phyloP scores from a whole-genome alignment of 1,284 basidiomycete genomes.

The Austropuccinia psidii region DNA sequence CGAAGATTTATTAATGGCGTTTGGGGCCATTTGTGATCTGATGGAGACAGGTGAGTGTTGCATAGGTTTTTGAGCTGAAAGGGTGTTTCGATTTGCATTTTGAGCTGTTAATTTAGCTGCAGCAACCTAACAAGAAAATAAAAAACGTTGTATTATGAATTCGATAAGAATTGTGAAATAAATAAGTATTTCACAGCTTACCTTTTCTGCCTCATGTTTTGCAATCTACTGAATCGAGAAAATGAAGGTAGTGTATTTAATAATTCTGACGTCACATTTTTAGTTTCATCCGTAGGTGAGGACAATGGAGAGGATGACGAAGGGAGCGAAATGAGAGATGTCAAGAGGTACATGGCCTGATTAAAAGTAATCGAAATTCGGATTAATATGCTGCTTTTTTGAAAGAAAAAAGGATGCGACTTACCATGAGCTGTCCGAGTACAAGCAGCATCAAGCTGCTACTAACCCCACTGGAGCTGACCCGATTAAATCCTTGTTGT shows the following conservation, averaged over 20 bases:
- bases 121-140: no score
- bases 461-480: conserved; percentile 41
- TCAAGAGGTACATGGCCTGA: conserved; percentile 49
- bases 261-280: conserved; percentile 40
- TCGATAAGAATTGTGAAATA: no score
- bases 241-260: conserved; percentile 49
- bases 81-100: no score
- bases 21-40: no score
- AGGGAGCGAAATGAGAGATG: conserved; percentile 50
- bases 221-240: conserved; percentile 48
- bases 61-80: no score
- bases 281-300: conserved; percentile 21
- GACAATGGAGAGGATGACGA: conserved; percentile 38
- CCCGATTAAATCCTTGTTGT: conserved; percentile 48
- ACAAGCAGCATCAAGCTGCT: conserved; percentile 48
- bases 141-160: no score
- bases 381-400: neutral
- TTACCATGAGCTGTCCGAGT: conserved; percentile 49
- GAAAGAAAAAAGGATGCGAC: neutral
- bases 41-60: no score
- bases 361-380: neutral
- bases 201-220: no score
- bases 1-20: no score
- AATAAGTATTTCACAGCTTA: no score
- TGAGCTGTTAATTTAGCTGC: no score